phyloP scores from a whole-genome alignment of 345 rosid genomes.

The Pistacia vera region DNA sequence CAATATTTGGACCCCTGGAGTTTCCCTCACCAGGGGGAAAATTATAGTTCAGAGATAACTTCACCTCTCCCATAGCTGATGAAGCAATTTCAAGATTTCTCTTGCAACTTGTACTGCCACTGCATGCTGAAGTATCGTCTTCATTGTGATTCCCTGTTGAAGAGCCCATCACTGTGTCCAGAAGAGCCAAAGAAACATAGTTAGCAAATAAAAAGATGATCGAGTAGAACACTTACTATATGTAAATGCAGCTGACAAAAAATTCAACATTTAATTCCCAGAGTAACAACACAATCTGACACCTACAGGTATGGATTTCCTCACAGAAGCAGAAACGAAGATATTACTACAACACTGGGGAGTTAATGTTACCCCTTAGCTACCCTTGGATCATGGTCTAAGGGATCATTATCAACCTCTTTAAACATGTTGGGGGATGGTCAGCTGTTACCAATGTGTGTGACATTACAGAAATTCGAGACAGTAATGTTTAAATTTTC shows the following conservation, averaged over 20 bases:
- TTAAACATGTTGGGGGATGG: too few species aligned
- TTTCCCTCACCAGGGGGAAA: conserved; percentile 3
- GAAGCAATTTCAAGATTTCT: conserved; percentile 24
- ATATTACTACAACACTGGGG: too few species aligned
- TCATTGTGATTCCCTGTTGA: conserved; percentile 8
- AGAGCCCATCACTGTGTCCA: background rate
- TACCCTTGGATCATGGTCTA: too few species aligned
- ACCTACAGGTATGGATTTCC: background rate
- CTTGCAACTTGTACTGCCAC: conserved; percentile 2
- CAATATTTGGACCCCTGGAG: conserved; percentile 21
- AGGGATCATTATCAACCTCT: too few species aligned
- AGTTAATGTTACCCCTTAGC: too few species aligned
- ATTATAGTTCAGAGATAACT: conserved; percentile 23
- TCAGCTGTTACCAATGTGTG: background rate
- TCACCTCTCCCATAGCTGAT: conserved; percentile 28
- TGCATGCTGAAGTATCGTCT: conserved; percentile 18
- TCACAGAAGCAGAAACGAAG: background rate
- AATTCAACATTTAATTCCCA: background rate
- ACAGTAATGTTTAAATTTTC: background rate
- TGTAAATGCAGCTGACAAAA: background rate
- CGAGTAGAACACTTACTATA: background rate
- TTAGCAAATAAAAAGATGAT: background rate
- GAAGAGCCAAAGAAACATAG: conserved; percentile 10
- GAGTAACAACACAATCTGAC: background rate
- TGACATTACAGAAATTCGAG: background rate